phyloP scores from a whole-genome alignment of 140 eudicot genomes.

The Stevia rebaudiana region DNA sequence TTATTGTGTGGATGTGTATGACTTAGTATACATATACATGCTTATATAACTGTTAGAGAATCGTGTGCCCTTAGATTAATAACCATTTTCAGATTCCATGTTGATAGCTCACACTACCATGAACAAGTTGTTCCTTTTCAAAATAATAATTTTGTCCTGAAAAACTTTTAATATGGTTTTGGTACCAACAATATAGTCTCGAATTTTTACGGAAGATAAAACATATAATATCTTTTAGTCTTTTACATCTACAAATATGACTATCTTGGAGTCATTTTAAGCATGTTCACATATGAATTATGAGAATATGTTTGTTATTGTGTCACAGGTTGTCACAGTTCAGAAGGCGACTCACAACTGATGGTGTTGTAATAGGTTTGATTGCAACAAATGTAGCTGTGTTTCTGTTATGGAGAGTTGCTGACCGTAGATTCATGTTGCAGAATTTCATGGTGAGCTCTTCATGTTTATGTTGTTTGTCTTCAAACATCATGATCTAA shows the following conservation, averaged over 20 bases:
- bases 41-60: neutral
- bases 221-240: neutral
- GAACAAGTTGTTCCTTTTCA: neutral
- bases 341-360: constrained; percentile 46
- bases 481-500: neutral
- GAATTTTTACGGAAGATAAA: neutral
- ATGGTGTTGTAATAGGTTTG: constrained; percentile 52
- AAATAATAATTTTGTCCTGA: neutral
- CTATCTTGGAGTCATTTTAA: neutral
- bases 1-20: neutral
- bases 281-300: neutral
- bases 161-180: neutral
- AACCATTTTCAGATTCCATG: neutral
- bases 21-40: neutral
- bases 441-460: constrained; percentile 65
- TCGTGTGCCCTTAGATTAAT: neutral
- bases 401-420: constrained; percentile 49
- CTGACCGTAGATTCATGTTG: constrained; percentile 50
- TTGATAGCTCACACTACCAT: neutral
- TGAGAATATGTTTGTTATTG: neutral
- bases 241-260: neutral
- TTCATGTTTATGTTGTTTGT: constrained; percentile 2
- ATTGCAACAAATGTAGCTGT: constrained; percentile 65
- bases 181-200: neutral
- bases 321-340: constrained; percentile 42